These are phyloP conservation scores for Jaltomata sinuosa DNA, from an alignment of 257 asterid species.

Conservation along the genomic window DNA sequence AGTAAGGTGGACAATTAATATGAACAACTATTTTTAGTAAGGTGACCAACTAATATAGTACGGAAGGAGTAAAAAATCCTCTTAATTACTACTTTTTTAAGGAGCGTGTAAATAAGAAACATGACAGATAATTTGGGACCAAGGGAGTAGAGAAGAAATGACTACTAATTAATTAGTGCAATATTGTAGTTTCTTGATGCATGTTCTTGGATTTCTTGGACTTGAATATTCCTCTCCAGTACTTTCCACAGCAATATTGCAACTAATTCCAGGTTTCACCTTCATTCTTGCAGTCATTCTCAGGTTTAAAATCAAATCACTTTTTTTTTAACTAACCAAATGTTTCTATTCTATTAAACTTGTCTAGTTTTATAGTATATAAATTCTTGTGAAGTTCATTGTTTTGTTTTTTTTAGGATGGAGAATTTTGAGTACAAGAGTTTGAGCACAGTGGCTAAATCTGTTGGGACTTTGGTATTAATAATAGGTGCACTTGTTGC, in stretches of 20 bases:
- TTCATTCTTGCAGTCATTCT: slow-evolving; percentile 45
- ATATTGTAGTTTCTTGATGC: slow-evolving; percentile 36
- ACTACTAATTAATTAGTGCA: too few relatives aligned
- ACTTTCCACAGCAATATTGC: slow-evolving; percentile 44
- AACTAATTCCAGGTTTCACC: slow-evolving; percentile 62
- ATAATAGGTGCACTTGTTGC: slow-evolving; percentile 43
- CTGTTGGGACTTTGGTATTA: slow-evolving; percentile 38
- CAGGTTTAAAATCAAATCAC: slow-evolving; percentile 23
- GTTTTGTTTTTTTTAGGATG: slow-evolving; percentile 25
- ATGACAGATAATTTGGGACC: too few relatives aligned
- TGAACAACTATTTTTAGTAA: too few relatives aligned
- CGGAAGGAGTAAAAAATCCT: too few relatives aligned
- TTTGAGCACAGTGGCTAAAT: slow-evolving; percentile 32
- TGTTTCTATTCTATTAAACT: too few relatives aligned
- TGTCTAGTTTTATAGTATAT: not conserved
- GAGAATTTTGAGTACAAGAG: slow-evolving; percentile 34
- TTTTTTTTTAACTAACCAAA: not conserved
- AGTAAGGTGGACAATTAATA: too few relatives aligned
- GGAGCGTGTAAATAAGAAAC: too few relatives aligned
- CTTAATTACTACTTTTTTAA: too few relatives aligned
- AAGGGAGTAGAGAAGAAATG: too few relatives aligned
- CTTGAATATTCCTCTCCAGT: slow-evolving; percentile 42
- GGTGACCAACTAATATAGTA: too few relatives aligned
- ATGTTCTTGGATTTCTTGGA: slow-evolving; percentile 47
- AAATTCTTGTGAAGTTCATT: not conserved